A percentile compares a stretch with the other conserved stretches of the same genome.
Conservation (phyloP, 176 grass and related monocot species). For the Oryza brachyantha region DNA sequence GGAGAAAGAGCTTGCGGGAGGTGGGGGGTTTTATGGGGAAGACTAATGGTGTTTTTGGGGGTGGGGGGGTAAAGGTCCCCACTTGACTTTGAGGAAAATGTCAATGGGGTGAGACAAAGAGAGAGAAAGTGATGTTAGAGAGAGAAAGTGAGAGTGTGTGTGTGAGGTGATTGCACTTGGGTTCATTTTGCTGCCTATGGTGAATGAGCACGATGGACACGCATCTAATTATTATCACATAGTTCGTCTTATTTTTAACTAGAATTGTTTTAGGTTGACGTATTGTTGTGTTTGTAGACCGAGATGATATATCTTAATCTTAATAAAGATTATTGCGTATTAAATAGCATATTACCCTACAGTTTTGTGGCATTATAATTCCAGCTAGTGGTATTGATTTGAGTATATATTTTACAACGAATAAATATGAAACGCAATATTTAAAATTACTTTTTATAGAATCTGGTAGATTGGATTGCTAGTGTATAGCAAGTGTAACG, state of each 20-base stretch:
- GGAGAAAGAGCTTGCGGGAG: background rate
- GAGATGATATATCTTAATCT: too few relatives aligned
- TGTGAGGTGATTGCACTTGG: too few relatives aligned
- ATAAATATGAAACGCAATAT: background rate
- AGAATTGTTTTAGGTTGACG: too few relatives aligned
- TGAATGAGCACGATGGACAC: background rate
- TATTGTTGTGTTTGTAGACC: background rate
- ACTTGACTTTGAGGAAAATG: constrained; percentile 37
- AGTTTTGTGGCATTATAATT: background rate
- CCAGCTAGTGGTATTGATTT: background rate
- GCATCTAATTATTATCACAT: too few relatives aligned
- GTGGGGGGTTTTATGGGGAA: background rate
- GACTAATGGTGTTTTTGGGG: background rate
- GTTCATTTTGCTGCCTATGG: background rate
- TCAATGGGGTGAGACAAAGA: constrained; percentile 25
- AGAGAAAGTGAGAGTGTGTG: background rate
- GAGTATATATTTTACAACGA: background rate
- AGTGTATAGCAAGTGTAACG: background rate
- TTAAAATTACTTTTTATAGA: background rate
- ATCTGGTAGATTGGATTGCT: background rate
- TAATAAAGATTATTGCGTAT: background rate
- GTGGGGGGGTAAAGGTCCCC: background rate
- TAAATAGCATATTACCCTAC: background rate
- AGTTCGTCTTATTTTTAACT: too few relatives aligned
- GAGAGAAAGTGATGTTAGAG: background rate